phyloP scores from a whole-genome alignment of 1,139 yeast genomes.

The Hansenula lynferdii region DNA sequence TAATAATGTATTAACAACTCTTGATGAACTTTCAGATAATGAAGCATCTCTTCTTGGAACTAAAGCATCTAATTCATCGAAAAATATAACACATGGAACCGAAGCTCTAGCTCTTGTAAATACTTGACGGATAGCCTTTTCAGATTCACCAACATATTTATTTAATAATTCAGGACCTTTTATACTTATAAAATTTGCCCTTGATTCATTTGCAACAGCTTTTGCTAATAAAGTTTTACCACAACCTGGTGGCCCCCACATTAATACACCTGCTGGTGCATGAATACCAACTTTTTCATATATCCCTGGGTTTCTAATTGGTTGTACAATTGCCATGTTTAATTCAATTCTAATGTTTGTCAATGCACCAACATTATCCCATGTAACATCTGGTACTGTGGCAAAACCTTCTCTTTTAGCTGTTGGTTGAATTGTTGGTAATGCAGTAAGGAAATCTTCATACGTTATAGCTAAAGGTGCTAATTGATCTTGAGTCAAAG shows the following conservation, averaged over 20 bases:
- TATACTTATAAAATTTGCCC: slow-evolving; percentile 92
- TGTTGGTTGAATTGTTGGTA: slow-evolving; percentile 94
- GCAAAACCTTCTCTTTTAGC: slow-evolving; percentile 99
- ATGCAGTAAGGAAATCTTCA: slow-evolving; percentile 76
- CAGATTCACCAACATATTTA: slow-evolving; percentile 96
- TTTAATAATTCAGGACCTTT: slow-evolving; percentile 93
- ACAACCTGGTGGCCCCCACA: slow-evolving; percentile 99
- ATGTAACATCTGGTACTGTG: slow-evolving; percentile 95
- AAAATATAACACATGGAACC: slow-evolving; percentile 91
- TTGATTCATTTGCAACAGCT: slow-evolving; percentile 95
- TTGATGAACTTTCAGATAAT: slow-evolving; percentile 81
- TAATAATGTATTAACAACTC: slow-evolving; percentile 90
- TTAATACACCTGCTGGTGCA: slow-evolving; percentile 93
- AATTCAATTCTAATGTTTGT: slow-evolving; percentile 76
- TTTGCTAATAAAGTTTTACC: slow-evolving; percentile 95
- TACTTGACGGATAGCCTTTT: slow-evolving; percentile 91
- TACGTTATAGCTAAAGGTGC: slow-evolving; percentile 69
- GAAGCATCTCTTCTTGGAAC: slow-evolving; percentile 93
- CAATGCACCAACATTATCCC: slow-evolving; percentile 95
- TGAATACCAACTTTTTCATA: slow-evolving; percentile 89
- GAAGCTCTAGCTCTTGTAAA: slow-evolving; percentile 93
- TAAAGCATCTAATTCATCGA: slow-evolving; percentile 93
- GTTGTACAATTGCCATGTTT: slow-evolving; percentile 97
- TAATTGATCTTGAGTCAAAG: slow-evolving; percentile 70
- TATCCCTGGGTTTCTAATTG: slow-evolving; percentile 88